These are phyloP conservation scores for Cryptomeria japonica DNA, from an alignment of 75 land plant species.

Conservation along the genomic window DNA sequence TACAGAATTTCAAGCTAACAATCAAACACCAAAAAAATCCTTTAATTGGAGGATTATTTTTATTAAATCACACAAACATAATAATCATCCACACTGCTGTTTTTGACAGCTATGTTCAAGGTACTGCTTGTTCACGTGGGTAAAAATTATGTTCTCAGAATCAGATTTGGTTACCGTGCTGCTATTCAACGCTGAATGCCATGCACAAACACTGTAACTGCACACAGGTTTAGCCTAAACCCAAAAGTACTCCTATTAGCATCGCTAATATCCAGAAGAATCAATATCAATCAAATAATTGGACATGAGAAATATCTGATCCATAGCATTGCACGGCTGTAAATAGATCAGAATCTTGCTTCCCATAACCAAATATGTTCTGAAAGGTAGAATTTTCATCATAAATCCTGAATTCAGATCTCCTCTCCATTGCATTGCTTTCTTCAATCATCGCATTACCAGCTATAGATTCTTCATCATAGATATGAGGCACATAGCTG, in stretches of 20 bases:
- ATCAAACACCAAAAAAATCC: not conserved
- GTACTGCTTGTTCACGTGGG: not conserved
- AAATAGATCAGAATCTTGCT: slow-evolving; percentile 7
- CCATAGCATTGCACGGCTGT: slow-evolving; percentile 6
- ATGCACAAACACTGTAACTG: not conserved
- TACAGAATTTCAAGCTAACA: not conserved
- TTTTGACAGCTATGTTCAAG: not conserved
- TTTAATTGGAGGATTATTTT: not conserved
- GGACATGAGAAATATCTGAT: not conserved
- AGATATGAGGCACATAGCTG: slow-evolving; percentile 4
- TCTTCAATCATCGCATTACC: not conserved
- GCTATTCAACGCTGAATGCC: not conserved
- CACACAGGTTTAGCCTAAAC: not conserved
- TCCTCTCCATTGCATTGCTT: not conserved
- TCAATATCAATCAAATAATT: not conserved
- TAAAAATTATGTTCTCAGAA: not conserved
- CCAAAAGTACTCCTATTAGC: not conserved
- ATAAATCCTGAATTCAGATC: not conserved
- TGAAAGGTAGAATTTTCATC: not conserved
- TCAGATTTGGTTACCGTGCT: not conserved
- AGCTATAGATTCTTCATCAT: slow-evolving; percentile 10
- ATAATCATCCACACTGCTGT: not conserved
- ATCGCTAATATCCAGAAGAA: not conserved
- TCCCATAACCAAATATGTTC: slow-evolving; percentile 1
- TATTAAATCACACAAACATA: not conserved